Percentiles rank a stretch among this genome's conserved stretches.
These are phyloP conservation scores for Starmera dryadoides DNA, from an alignment of 805 yeast species.

Conservation along the genomic window DNA sequence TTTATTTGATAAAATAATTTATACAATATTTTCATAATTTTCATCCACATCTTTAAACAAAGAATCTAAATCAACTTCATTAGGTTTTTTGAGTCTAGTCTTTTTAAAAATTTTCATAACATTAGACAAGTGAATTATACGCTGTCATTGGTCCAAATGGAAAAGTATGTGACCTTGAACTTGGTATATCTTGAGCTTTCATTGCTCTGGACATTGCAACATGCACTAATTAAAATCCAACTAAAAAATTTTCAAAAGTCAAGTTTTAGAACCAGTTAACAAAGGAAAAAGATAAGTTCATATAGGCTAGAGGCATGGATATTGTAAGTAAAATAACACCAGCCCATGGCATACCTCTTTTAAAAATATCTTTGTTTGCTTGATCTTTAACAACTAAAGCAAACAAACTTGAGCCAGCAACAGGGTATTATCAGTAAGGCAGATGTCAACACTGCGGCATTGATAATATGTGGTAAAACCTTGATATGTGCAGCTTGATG, in stretches of 20 bases:
- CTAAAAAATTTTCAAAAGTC: conserved; percentile 20
- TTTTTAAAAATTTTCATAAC: conserved; percentile 20
- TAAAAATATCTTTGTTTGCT: conserved; percentile 24
- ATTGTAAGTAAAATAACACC: conserved; percentile 16
- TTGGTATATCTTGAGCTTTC: conserved; percentile 28
- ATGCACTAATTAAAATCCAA: conserved; percentile 21
- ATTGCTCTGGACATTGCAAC: conserved; percentile 22
- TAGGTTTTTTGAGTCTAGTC: conserved; percentile 22
- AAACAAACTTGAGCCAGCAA: conserved; percentile 23
- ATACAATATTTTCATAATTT: conserved; percentile 20
- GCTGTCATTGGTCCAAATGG: conserved; percentile 18
- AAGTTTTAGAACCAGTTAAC: conserved; percentile 24
- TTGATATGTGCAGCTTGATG: conserved; percentile 35
- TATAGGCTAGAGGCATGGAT: conserved; percentile 25
- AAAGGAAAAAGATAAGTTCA: conserved; percentile 15
- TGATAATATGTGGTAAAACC: conserved; percentile 25
- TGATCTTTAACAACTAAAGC: conserved; percentile 26
- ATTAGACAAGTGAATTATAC: conserved; percentile 23
- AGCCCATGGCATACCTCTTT: conserved; percentile 24
- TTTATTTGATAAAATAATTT: too few relatives aligned
- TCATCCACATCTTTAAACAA: conserved; percentile 18
- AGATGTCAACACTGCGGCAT: conserved; percentile 28
- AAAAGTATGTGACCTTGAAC: conserved; percentile 21
- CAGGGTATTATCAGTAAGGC: conserved; percentile 27
- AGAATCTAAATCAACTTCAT: conserved; percentile 30